phyloP scores from a whole-genome alignment of 176 grass and related monocot genomes.

The Oryza rufipogon region DNA sequence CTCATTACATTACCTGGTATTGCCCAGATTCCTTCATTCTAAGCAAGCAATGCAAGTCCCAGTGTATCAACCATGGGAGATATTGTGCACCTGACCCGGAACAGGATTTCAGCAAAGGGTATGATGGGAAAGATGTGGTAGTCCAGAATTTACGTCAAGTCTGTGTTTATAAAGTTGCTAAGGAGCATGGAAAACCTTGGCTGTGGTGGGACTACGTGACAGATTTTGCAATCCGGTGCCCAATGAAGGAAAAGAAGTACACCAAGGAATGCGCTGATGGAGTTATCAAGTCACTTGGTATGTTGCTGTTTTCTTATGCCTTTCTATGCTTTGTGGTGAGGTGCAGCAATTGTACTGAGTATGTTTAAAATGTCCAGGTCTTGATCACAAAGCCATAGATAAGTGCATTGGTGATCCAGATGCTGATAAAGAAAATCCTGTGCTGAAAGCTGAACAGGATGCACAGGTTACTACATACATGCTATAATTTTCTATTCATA shows the following conservation, averaged over 20 bases:
- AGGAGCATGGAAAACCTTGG: slow-evolving; percentile 69
- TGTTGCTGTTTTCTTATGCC: not conserved
- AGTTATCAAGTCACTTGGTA: slow-evolving; percentile 77
- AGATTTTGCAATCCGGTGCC: slow-evolving; percentile 75
- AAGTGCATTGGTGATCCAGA: slow-evolving; percentile 73
- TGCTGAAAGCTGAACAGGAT: slow-evolving; percentile 80
- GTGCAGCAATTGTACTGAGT: slow-evolving; percentile 8
- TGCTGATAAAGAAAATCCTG: slow-evolving; percentile 70
- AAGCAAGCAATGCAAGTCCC: slow-evolving; percentile 83
- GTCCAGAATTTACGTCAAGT: slow-evolving; percentile 72
- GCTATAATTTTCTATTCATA: not conserved
- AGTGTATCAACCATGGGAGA: slow-evolving; percentile 82
- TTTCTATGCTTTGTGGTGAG: not conserved
- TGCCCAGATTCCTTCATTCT: slow-evolving; percentile 71
- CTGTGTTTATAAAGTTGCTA: slow-evolving; percentile 63
- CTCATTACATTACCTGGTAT: slow-evolving; percentile 92
- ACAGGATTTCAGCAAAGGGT: slow-evolving; percentile 80
- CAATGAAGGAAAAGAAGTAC: slow-evolving; percentile 86
- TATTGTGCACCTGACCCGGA: slow-evolving; percentile 81
- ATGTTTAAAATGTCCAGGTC: slow-evolving; percentile 34
- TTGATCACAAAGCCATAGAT: slow-evolving; percentile 67
- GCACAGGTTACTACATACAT: slow-evolving; percentile 53
- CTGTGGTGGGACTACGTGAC: slow-evolving; percentile 87
- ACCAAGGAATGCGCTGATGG: slow-evolving; percentile 70
- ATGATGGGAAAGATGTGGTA: slow-evolving; percentile 87